Evolutionary conservation across 805 yeast genomes (phyloP), one percentile per base, ranked within the genome.

Genomic region (Pichia insulana): DNA sequence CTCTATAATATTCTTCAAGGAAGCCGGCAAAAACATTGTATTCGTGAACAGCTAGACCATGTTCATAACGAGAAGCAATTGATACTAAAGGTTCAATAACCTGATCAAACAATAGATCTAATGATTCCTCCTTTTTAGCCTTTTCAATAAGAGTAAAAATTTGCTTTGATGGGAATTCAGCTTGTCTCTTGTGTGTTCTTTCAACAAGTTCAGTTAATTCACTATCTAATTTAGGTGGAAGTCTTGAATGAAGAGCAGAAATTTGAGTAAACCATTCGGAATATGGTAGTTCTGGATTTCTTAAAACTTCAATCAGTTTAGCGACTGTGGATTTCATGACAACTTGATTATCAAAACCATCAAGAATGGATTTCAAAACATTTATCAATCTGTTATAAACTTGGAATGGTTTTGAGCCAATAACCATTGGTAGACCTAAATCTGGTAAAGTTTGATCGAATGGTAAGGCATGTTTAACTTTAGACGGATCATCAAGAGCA

Each of bases 401-500:
- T 65, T 90, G 85, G 42, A 77, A 80, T 42, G 95, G 83, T 65
- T 84, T 90, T 44, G 83, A 74, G 56, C 98, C 97, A 58, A 72
- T 77, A 48, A 87, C 70, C 43, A 70, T 73, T 49, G 97, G 95
- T 27, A 83, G 71, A 40, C 98, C 98, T 49, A 80, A 68, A 31
- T 80, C 87, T 12, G 96, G 97, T 51, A 94, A 69, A 57, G 94
- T 87, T 39, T 96, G 97, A 62, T 88, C 96, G 56, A 76, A 92
- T 40, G 97, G 96, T 60, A 81, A 68, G 35, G 99, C 98, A 57
- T 89, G 98, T 64, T 90, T 90, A 41, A 92, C 98, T 68, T 87
- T 88, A 5, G 95, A 80, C 45, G 97, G 97, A 61, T 92, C 98
- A 59, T 94, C 99, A 43, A 92, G 70, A 15, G 97, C 81, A 53